phyloP scores from a whole-genome alignment of 805 yeast species.

The Teunomyces kruisii region DNA sequence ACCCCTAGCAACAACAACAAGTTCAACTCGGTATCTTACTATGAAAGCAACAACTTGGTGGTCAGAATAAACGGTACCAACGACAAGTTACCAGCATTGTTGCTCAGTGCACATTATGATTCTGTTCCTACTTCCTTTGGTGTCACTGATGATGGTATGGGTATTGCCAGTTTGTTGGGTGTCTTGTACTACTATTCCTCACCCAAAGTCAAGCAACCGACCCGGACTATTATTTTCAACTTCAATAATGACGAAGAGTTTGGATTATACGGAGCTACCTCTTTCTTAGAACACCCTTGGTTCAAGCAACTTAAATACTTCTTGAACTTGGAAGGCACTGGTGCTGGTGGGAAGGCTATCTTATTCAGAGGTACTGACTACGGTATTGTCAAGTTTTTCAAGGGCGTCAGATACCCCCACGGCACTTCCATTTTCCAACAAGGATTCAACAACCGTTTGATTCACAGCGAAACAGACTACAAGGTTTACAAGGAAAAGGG shows the following conservation, averaged over 20 bases:
- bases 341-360: constrained; percentile 84
- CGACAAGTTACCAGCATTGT: constrained; percentile 58
- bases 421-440: constrained; percentile 81
- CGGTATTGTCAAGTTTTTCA: constrained; percentile 60
- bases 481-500: constrained; percentile 67
- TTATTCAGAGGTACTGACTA: constrained; percentile 82
- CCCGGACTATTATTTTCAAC: constrained; percentile 73
- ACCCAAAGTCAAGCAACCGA: constrained; percentile 48
- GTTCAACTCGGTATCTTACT: constrained; percentile 62
- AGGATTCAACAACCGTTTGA: constrained; percentile 72
- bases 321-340: constrained; percentile 88
- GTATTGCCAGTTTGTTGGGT: constrained; percentile 78
- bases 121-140: constrained; percentile 87
- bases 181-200: constrained; percentile 50
- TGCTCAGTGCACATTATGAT: constrained; percentile 85
- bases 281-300: constrained; percentile 76
- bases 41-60: constrained; percentile 77
- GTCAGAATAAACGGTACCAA: constrained; percentile 71
- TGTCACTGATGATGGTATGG: constrained; percentile 91
- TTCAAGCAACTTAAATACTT: constrained; percentile 58
- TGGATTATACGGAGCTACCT: constrained; percentile 78
- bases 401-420: constrained; percentile 63
- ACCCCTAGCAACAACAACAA: constrained; percentile 43
- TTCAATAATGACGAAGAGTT: constrained; percentile 90
- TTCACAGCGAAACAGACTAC: constrained; percentile 85